Evolutionary conservation across 1,284 basidiomycete species (phyloP).

Genomic region (Irpex lacteus): DNA sequence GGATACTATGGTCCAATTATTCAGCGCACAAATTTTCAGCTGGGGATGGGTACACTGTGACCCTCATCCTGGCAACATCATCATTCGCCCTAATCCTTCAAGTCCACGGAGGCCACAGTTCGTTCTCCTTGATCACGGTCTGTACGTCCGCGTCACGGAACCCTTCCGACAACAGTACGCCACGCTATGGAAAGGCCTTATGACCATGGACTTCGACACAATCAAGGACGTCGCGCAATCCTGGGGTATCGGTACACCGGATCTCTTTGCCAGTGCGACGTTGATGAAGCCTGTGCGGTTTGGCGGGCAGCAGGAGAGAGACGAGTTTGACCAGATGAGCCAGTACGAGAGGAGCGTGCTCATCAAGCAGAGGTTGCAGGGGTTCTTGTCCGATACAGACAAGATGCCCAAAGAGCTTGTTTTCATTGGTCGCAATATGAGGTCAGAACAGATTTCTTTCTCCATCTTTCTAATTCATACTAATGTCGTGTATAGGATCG

Average conservation of each 20-base stretch:
- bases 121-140: conserved; percentile 86
- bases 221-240: conserved; percentile 47
- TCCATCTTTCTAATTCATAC: not conserved
- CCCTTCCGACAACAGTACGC: conserved; percentile 74
- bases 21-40: conserved; percentile 82
- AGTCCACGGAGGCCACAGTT: conserved; percentile 66
- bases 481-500: not conserved
- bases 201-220: conserved; percentile 61
- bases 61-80: conserved; percentile 78
- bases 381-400: conserved; percentile 64
- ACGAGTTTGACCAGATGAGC: conserved; percentile 31
- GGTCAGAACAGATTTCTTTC: conserved; percentile 45
- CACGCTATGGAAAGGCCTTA: conserved; percentile 74
- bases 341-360: conserved; percentile 63
- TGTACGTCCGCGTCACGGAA: conserved; percentile 73
- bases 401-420: conserved; percentile 75
- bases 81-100: conserved; percentile 72
- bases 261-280: conserved; percentile 76
- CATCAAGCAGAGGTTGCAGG: conserved; percentile 64
- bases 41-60: conserved; percentile 88
- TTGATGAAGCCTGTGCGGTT: conserved; percentile 59
- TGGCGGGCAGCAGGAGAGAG: conserved; percentile 27
- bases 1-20: conserved; percentile 80
- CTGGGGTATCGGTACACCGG: conserved; percentile 83
- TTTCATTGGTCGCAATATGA: conserved; percentile 82